A percentile compares a stretch with the other conserved stretches of the same genome.
phyloP scores from a whole-genome alignment of 2,329 filamentous ascomycete genomes.

The Proliferodiscus dingleyae region DNA sequence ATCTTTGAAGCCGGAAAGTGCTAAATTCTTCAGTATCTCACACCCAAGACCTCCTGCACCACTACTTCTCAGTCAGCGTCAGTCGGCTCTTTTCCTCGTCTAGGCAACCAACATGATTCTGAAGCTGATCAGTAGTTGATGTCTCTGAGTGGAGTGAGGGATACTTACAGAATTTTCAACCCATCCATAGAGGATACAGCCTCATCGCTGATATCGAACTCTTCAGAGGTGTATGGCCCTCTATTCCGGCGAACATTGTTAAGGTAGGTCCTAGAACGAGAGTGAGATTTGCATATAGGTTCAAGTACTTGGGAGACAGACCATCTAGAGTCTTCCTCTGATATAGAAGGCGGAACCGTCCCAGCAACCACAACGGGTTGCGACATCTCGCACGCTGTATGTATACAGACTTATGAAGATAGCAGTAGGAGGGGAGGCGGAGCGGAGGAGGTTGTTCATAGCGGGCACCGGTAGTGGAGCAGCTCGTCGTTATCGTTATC shows the following conservation, averaged over 20 bases:
- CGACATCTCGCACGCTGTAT: slow-evolving; percentile 18
- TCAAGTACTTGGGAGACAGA: slow-evolving; percentile 5
- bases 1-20: slow-evolving; percentile 89
- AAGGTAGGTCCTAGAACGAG: slow-evolving; percentile 65
- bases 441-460: too few species aligned
- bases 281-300: slow-evolving; percentile 4
- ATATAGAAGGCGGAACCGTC: slow-evolving; percentile 5
- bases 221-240: slow-evolving; percentile 77
- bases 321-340: slow-evolving; percentile 19
- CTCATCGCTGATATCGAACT: slow-evolving; percentile 42
- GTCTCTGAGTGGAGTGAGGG: not conserved
- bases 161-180: slow-evolving; percentile 66
- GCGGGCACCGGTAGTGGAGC: too few species aligned
- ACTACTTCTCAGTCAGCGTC: slow-evolving; percentile 43
- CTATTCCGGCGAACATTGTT: slow-evolving; percentile 71
- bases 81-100: not conserved
- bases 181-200: slow-evolving; percentile 54
- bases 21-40: slow-evolving; percentile 94
- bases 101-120: slow-evolving; percentile 30
- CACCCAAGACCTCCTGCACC: slow-evolving; percentile 93
- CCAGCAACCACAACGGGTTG: slow-evolving; percentile 24
- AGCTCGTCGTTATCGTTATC: slow-evolving; percentile 17
- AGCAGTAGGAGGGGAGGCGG: not conserved
- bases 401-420: not conserved
- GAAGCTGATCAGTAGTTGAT: slow-evolving; percentile 20